phyloP scores from a whole-genome alignment of 331 rosid genomes.

The Prunus yedoensis region DNA sequence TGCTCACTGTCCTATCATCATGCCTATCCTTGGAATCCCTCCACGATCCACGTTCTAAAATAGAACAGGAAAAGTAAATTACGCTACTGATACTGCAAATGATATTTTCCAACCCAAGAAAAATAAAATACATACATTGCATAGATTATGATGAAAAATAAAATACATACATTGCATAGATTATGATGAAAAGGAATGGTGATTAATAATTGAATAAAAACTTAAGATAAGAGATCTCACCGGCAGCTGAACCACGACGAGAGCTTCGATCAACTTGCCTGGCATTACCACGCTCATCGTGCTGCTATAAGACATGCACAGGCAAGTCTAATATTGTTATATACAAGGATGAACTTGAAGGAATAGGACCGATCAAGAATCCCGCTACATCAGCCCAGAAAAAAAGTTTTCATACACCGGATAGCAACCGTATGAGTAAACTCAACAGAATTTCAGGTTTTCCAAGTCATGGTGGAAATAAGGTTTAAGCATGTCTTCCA shows the following conservation, averaged over 20 bases:
- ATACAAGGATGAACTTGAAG: conserved; percentile 50
- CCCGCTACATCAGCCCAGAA: conserved; percentile 48
- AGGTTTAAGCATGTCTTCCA: not conserved
- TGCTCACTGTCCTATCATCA: conserved; percentile 36
- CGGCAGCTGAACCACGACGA: conserved; percentile 47
- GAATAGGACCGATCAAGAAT: conserved; percentile 55
- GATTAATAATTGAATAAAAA: not conserved
- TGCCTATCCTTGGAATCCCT: conserved; percentile 56
- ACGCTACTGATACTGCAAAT: not conserved
- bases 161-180: too few species aligned
- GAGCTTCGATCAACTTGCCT: conserved; percentile 56
- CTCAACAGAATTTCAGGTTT: conserved; percentile 4
- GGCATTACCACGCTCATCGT: conserved; percentile 50
- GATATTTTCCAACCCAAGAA: not conserved
- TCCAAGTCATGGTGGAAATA: conserved; percentile 12
- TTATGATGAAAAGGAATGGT: not conserved
- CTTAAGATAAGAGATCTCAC: conserved; percentile 47
- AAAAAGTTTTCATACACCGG: not conserved
- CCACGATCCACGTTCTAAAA: conserved; percentile 75
- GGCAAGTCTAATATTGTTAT: conserved; percentile 68
- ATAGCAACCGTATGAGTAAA: conserved; percentile 30
- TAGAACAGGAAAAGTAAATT: conserved; percentile 5
- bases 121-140: not conserved
- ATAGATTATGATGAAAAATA: conserved; percentile 5
- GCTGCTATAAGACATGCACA: conserved; percentile 81